Evolutionary conservation across 176 grass and related monocot genomes (phyloP).

Genomic region (Puccinellia tenuiflora): DNA sequence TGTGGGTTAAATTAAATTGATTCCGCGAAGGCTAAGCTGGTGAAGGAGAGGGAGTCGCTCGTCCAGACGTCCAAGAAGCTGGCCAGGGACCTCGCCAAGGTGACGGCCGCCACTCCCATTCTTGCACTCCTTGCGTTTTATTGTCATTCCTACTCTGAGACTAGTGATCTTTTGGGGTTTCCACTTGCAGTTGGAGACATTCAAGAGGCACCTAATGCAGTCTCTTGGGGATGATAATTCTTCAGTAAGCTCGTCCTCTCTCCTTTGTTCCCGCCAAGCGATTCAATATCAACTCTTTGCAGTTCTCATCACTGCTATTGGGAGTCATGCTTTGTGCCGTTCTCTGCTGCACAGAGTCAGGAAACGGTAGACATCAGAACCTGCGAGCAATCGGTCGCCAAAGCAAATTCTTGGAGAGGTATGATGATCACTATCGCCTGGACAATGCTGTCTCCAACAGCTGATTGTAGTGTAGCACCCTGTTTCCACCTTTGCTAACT

Average conservation of each 20-base stretch:
- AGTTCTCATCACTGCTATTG: too few species aligned
- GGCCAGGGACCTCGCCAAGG: constrained; percentile 78
- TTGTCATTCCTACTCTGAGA: neutral
- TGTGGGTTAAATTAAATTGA: neutral
- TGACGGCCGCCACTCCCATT: neutral
- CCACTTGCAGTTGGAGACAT: constrained; percentile 63
- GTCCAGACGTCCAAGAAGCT: constrained; percentile 82
- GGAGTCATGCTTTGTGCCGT: neutral
- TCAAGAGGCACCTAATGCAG: constrained; percentile 91
- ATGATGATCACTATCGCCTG: neutral
- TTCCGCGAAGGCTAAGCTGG: constrained; percentile 46
- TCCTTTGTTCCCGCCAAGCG: too few species aligned
- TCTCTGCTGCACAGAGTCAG: constrained; percentile 38
- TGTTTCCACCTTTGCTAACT: neutral
- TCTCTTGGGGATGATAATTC: constrained; percentile 72
- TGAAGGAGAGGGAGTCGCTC: constrained; percentile 68
- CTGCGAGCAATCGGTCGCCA: constrained; percentile 58
- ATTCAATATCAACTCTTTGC: too few species aligned
- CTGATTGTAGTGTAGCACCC: neutral
- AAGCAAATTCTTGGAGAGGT: constrained; percentile 79
- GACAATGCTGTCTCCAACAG: too few species aligned
- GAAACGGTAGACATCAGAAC: constrained; percentile 75
- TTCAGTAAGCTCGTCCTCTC: too few species aligned
- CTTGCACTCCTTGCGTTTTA: neutral
- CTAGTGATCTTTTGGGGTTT: neutral